phyloP scores from a whole-genome alignment of 805 yeast genomes.

The Candida suzukii region DNA sequence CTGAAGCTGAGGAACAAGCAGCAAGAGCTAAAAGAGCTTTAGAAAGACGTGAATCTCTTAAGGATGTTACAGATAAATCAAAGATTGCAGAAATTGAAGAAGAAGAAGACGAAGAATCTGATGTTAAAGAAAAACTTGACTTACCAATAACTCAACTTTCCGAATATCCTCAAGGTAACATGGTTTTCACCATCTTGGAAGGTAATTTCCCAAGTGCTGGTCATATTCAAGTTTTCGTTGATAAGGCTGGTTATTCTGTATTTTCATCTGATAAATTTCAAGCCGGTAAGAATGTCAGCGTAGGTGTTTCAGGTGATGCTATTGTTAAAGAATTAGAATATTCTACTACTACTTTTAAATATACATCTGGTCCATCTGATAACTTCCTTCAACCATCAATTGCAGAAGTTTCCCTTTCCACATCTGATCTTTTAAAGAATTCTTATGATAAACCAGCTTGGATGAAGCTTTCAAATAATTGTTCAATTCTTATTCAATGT shows the following conservation, averaged over 20 bases:
- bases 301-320: conserved; percentile 59
- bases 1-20: conserved; percentile 27
- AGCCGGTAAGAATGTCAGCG: conserved; percentile 29
- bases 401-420: conserved; percentile 60
- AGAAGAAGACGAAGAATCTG: conserved; percentile 29
- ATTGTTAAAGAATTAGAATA: conserved; percentile 69
- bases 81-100: conserved; percentile 17
- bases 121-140: conserved; percentile 35
- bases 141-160: conserved; percentile 53
- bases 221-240: conserved; percentile 71
- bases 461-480: conserved; percentile 47
- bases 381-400: conserved; percentile 51
- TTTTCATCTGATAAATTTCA: conserved; percentile 47
- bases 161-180: conserved; percentile 64
- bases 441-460: conserved; percentile 58
- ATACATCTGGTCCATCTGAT: conserved; percentile 46
- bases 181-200: conserved; percentile 58
- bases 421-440: conserved; percentile 54
- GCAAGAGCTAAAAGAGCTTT: conserved; percentile 25
- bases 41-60: conserved; percentile 7
- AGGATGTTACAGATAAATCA: not conserved
- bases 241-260: conserved; percentile 62
- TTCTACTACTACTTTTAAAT: conserved; percentile 58
- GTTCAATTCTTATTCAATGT: conserved; percentile 45
- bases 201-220: conserved; percentile 52